Evolutionary conservation across 2,329 filamentous ascomycete species (phyloP).

Genomic region (Parastagonospora avenae): DNA sequence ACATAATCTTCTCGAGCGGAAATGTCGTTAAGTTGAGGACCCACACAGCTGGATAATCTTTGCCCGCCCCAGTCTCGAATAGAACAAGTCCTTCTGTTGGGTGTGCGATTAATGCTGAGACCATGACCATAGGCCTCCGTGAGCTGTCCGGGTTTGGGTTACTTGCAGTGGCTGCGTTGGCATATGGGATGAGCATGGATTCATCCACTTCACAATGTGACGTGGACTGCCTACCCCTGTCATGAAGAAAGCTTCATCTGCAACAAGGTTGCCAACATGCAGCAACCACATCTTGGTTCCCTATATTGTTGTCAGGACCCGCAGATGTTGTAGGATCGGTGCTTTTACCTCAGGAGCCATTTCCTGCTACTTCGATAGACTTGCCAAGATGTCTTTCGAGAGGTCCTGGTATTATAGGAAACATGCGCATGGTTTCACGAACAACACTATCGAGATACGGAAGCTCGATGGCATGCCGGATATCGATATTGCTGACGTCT

Average conservation of each 20-base stretch:
- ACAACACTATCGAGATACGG: slow-evolving; percentile 5
- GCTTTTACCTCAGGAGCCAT: neutral
- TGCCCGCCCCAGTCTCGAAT: slow-evolving; percentile 42
- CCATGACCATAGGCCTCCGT: slow-evolving; percentile 33
- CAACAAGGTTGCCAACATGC: slow-evolving; percentile 42
- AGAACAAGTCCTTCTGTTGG: slow-evolving; percentile 43
- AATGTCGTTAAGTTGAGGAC: slow-evolving; percentile 38
- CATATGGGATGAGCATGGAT: neutral
- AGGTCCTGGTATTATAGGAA: slow-evolving; percentile 7
- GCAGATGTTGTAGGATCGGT: no score
- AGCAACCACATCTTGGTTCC: slow-evolving; percentile 18
- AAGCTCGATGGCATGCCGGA: slow-evolving; percentile 5
- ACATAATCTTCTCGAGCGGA: slow-evolving; percentile 36
- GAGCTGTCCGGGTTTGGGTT: slow-evolving; percentile 9
- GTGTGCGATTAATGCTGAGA: slow-evolving; percentile 34
- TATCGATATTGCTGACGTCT: neutral
- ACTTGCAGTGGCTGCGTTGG: slow-evolving; percentile 15
- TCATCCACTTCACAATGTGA: neutral
- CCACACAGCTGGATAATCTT: slow-evolving; percentile 34
- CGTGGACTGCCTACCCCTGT: slow-evolving; percentile 22
- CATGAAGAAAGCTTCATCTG: slow-evolving; percentile 43
- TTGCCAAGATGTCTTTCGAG: slow-evolving; percentile 10
- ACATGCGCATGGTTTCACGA: slow-evolving; percentile 9
- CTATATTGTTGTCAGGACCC: neutral
- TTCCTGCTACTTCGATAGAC: slow-evolving; percentile 2